Percentiles rank a stretch among this genome's conserved stretches.
Evolutionary conservation across 305 asterid genomes (phyloP).

Genomic region (Petunia hybrid): DNA sequence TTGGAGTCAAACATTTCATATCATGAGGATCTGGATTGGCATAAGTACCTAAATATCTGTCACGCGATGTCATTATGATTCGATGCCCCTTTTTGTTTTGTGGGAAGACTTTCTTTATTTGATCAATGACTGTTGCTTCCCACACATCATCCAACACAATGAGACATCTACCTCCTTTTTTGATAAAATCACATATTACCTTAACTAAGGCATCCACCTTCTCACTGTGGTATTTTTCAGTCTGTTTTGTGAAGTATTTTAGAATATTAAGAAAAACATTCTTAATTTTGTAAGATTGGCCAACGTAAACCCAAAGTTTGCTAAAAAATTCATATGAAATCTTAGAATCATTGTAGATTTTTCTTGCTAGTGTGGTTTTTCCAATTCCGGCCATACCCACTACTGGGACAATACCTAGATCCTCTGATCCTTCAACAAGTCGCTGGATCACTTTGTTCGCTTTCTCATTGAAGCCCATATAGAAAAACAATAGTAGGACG

Average conservation of each 20-base stretch:
- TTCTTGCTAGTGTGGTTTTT: conserved; percentile 68
- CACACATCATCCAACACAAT: conserved; percentile 70
- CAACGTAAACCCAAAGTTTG: conserved; percentile 63
- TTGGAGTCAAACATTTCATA: conserved; percentile 44
- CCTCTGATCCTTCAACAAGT: conserved; percentile 49
- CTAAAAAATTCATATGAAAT: conserved; percentile 51
- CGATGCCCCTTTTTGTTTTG: conserved; percentile 52
- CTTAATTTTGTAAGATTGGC: conserved; percentile 53
- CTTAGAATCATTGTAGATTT: conserved; percentile 52
- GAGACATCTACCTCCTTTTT: conserved; percentile 49
- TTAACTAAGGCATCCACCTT: conserved; percentile 42
- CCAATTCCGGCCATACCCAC: conserved; percentile 76
- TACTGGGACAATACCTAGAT: conserved; percentile 53
- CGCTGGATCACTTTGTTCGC: conserved; percentile 50
- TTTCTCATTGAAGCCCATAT: conserved; percentile 54
- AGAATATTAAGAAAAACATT: conserved; percentile 58
- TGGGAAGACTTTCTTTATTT: conserved; percentile 58
- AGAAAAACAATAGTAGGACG: no score
- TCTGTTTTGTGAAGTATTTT: conserved; percentile 34
- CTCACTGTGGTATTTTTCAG: conserved; percentile 40
- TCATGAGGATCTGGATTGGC: conserved; percentile 48
- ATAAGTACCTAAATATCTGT: conserved; percentile 44
- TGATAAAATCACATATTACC: conserved; percentile 38
- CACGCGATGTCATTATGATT: conserved; percentile 57
- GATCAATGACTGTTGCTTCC: conserved; percentile 54